Conservation (phyloP, 495 filamentous ascomycete genomes). For the Parathielavia hyrcaniae region DNA sequence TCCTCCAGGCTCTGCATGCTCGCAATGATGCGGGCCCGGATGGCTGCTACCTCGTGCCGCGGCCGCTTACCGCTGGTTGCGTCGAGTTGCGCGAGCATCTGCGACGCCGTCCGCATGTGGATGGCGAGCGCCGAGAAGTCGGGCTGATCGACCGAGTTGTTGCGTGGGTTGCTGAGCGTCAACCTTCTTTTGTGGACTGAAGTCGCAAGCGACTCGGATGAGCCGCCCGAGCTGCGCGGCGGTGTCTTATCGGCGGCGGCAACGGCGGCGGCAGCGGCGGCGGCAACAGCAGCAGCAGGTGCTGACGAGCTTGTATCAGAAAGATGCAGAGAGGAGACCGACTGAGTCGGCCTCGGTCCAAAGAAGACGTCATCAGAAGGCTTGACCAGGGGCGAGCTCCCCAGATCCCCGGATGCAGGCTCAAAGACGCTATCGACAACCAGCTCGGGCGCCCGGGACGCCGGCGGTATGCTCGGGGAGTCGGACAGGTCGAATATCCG, state of each 20-base stretch:
- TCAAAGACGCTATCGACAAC: constrained; percentile 69
- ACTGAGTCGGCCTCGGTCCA: constrained; percentile 15
- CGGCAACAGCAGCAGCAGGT: constrained; percentile 41
- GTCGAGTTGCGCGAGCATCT: constrained; percentile 73
- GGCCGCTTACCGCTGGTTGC: constrained; percentile 65
- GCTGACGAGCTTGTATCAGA: constrained; percentile 52
- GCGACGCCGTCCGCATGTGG: constrained; percentile 72
- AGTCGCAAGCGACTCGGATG: constrained; percentile 57
- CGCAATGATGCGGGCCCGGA: constrained; percentile 69
- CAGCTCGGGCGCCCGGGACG: constrained; percentile 33
- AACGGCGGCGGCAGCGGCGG: too few species aligned
- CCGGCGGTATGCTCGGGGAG: constrained; percentile 30
- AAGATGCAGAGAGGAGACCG: constrained; percentile 40
- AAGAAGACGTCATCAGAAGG: constrained; percentile 40
- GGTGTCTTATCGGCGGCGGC: constrained; percentile 47
- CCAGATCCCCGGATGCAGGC: constrained; percentile 63
- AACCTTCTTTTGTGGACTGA: constrained; percentile 42
- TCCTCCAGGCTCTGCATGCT: constrained; percentile 80
- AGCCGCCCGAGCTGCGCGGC: constrained; percentile 52
- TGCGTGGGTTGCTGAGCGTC: constrained; percentile 42
- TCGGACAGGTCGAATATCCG: constrained; percentile 62
- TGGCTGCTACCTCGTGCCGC: constrained; percentile 64
- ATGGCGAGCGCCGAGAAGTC: constrained; percentile 70
- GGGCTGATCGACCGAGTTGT: constrained; percentile 50
- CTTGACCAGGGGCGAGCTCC: constrained; percentile 58